Conservation (phyloP, 176 grass and related monocot species). For the Cenchrus americanus region DNA sequence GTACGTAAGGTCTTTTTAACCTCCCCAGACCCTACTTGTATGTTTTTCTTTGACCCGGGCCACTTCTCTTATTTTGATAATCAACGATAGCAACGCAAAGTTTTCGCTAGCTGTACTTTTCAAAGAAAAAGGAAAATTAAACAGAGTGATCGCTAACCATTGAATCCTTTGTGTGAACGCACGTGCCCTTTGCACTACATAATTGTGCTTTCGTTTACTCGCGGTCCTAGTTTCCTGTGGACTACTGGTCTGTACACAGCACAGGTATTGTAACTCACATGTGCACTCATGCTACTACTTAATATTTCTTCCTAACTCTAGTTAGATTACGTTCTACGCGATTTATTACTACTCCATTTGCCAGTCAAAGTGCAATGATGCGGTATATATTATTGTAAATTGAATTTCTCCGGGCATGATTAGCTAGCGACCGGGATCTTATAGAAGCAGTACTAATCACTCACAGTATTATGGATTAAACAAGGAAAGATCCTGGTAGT, state of each 20-base stretch:
- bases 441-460: not conserved
- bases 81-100: too few relatives aligned
- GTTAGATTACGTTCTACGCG: not conserved
- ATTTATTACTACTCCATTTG: not conserved
- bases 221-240: not conserved
- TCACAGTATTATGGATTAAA: not conserved
- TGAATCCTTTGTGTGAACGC: not conserved
- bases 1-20: too few relatives aligned
- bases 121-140: too few relatives aligned
- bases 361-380: not conserved
- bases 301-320: too few relatives aligned
- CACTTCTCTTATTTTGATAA: too few relatives aligned
- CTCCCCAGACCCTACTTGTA: too few relatives aligned
- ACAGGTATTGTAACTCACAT: not conserved
- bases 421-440: not conserved
- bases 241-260: not conserved
- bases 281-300: not conserved
- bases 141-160: too few relatives aligned
- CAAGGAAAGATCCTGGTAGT: not conserved
- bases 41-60: too few relatives aligned
- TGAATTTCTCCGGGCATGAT: not conserved
- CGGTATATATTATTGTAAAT: not conserved
- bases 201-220: not conserved
- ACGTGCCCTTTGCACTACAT: not conserved
- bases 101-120: too few relatives aligned